These are phyloP conservation scores for Kazachstania viticola DNA, from an alignment of 805 yeast species.

Conservation along the genomic window DNA sequence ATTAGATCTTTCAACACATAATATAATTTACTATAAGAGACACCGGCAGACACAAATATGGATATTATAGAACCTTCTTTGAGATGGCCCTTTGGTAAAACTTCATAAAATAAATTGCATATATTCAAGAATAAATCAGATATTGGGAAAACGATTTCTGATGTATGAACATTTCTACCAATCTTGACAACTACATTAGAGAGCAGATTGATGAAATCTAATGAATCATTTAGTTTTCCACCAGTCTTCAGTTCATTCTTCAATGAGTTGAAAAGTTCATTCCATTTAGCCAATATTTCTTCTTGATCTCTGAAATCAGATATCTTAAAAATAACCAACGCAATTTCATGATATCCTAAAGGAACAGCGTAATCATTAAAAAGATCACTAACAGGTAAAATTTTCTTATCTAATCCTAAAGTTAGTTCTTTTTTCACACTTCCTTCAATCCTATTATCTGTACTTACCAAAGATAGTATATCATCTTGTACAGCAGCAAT, in stretches of 20 bases:
- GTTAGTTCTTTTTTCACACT: conserved; percentile 41
- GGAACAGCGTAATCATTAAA: conserved; percentile 84
- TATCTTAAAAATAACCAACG: conserved; percentile 64
- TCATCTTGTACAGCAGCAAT: conserved; percentile 76
- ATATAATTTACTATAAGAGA: conserved; percentile 52
- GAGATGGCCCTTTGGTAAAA: conserved; percentile 29
- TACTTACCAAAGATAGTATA: conserved; percentile 32
- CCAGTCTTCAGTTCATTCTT: conserved; percentile 22
- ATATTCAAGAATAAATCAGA: conserved; percentile 57
- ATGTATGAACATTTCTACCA: conserved; percentile 54
- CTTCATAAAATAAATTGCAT: conserved; percentile 41
- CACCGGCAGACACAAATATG: conserved; percentile 52
- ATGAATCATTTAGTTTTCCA: conserved; percentile 21
- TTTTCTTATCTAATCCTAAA: conserved; percentile 46
- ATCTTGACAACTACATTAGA: conserved; percentile 32
- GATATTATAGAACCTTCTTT: conserved; percentile 46
- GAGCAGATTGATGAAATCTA: conserved; percentile 28
- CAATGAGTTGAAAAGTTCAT: conserved; percentile 47
- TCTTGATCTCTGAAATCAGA: conserved; percentile 80
- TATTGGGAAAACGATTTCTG: conserved; percentile 74
- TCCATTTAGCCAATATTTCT: conserved; percentile 76
- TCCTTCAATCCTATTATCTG: conserved; percentile 36
- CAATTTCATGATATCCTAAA: conserved; percentile 73
- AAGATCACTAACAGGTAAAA: conserved; percentile 63
- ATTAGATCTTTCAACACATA: conserved; percentile 50